Evolutionary conservation across 208 protist genomes (phyloP).

Genomic region (Ichthyophonus hoferi): DNA sequence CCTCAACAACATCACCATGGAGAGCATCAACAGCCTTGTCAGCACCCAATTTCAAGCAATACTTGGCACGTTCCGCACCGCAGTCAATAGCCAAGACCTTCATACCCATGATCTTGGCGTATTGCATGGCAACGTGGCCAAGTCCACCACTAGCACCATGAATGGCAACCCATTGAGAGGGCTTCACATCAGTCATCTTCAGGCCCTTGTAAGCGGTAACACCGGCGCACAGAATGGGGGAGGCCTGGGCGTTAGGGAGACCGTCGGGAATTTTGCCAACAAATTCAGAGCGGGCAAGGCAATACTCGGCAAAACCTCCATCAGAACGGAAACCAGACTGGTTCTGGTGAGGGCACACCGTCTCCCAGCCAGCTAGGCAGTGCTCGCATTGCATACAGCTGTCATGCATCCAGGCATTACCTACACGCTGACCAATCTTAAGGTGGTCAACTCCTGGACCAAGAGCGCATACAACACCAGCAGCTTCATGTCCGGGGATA

Average conservation of each 20-base stretch:
- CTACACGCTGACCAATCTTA: conserved; percentile 73
- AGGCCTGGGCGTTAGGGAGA: not conserved
- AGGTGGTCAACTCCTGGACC: conserved; percentile 61
- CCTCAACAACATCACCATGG: no score
- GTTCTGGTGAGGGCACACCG: not conserved
- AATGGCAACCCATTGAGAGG: not conserved
- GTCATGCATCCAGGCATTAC: not conserved
- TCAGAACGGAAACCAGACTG: not conserved
- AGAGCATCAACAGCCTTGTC: not conserved
- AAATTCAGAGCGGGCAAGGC: not conserved
- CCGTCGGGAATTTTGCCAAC: not conserved
- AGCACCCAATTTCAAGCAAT: not conserved
- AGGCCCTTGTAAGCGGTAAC: conserved; percentile 35
- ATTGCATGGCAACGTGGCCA: not conserved
- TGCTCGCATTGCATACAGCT: not conserved
- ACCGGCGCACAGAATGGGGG: conserved; percentile 52
- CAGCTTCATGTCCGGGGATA: conserved; percentile 45
- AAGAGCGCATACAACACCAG: conserved; percentile 23
- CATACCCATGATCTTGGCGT: not conserved
- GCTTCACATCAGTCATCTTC: not conserved
- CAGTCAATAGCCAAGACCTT: conserved; percentile 5
- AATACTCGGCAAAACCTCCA: not conserved
- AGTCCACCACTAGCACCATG: conserved; percentile 4
- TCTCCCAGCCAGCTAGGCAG: not conserved
- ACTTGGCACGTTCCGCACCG: not conserved